Conservation (phyloP, 2,329 filamentous ascomycete genomes). For the Xylariales sp. region DNA sequence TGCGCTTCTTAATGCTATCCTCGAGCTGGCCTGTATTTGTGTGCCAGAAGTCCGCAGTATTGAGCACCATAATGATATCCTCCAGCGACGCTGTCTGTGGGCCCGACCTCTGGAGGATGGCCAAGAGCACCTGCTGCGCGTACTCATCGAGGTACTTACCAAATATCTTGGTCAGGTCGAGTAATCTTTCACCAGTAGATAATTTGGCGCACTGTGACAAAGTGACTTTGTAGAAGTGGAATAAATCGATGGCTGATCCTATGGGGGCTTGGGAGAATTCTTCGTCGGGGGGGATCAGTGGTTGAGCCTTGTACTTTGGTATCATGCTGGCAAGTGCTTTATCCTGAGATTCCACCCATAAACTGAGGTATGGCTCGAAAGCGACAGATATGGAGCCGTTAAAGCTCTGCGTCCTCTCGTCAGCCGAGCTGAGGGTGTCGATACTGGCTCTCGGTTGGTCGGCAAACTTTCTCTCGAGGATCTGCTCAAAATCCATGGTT, state of each 20-base stretch:
- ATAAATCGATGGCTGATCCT: constrained; percentile 89
- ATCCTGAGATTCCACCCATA: constrained; percentile 97
- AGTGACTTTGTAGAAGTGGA: constrained; percentile 92
- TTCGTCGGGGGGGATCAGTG: constrained; percentile 76
- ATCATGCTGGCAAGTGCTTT: constrained; percentile 80
- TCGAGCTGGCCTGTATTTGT: constrained; percentile 88
- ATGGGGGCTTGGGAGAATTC: constrained; percentile 92
- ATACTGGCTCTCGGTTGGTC: constrained; percentile 73
- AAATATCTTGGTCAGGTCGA: constrained; percentile 80
- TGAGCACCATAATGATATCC: constrained; percentile 80
- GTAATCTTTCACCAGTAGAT: constrained; percentile 80
- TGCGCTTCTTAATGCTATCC: constrained; percentile 87
- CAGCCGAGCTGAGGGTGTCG: constrained; percentile 78
- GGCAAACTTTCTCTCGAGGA: constrained; percentile 78
- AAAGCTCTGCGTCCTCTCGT: constrained; percentile 73
- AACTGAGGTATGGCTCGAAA: constrained; percentile 92
- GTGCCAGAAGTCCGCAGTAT: constrained; percentile 97
- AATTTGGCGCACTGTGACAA: constrained; percentile 94
- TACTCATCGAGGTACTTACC: constrained; percentile 95
- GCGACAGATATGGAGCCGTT: constrained; percentile 91
- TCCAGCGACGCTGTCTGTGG: constrained; percentile 56
- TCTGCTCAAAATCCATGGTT: constrained; percentile 95
- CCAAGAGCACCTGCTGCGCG: constrained; percentile 83
- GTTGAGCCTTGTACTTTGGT: constrained; percentile 80
- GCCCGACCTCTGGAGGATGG: constrained; percentile 58